Base-by-base conservation (phyloP, 805 yeast genomes). In the Sugiyamaella mastotermitis region DNA sequence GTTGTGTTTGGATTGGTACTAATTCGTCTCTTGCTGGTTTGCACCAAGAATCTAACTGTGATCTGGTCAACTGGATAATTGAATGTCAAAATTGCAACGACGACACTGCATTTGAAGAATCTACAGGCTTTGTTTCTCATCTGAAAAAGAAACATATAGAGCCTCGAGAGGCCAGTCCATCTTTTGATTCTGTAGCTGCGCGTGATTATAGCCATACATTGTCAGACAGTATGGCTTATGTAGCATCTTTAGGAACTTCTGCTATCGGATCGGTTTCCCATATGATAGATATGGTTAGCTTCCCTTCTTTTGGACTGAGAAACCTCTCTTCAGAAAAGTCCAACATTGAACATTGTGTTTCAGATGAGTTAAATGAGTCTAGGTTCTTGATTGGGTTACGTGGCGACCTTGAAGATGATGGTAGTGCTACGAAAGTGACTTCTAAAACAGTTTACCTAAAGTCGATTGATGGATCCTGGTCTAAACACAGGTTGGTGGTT, bases 51-150 rank as follows among this genome's bases (percentile, higher is more conserved):
- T 31, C 45, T 5, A 26, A 46, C 4, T 33, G 38, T 9, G 54
- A 50, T 18, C 16, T 48, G 9, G 40, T 43, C n/a, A 34, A 41
- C 8, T 51, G 55, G 55, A 39, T 48, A 4, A 26, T 18, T 8
- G 53, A 48, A n/a, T 51, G 55, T 31, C 38, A 39, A n/a, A 19
- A 24, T 11, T 46, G 52, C 31, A 26, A 37, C 13, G 43, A 43
- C 25, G 44, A 42, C 28, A 31, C 43, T 11, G 45, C 48, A 6
- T 51, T 38, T 23, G 19, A 40, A 9, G 52, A 51, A 22, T 32
- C 37, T 3, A 39, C 48, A 2, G 53, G 53, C 24, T 49, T 46
- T 34, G 48, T 47, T 6, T 45, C 47, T 16, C 54, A 50, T 25
- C 32, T 48, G 26, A 41, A 38, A 17, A 36, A 29, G 16, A 6